These are phyloP conservation scores for Nannizziopsis arthrosporioides DNA, from an alignment of 2,329 filamentous ascomycete species.

Conservation along the genomic window DNA sequence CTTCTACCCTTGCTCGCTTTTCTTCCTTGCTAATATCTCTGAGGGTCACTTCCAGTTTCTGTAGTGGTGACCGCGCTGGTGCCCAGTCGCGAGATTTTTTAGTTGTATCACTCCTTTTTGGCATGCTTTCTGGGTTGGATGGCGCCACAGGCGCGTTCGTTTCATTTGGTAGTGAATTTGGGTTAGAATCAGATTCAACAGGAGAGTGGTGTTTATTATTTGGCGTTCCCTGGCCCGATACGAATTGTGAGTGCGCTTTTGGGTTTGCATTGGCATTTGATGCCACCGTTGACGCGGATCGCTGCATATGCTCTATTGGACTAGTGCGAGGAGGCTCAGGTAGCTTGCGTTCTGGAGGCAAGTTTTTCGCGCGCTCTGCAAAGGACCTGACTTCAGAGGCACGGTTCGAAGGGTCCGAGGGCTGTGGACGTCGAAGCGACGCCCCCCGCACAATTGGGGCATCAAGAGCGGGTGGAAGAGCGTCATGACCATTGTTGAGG, in stretches of 20 bases:
- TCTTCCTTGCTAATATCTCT: conserved; percentile 93
- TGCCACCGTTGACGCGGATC: neutral
- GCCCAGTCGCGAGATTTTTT: conserved; percentile 44
- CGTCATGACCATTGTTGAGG: conserved; percentile 2
- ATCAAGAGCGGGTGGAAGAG: conserved; percentile 47
- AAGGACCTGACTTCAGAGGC: conserved; percentile 19
- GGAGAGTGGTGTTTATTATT: conserved; percentile 5
- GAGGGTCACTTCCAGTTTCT: conserved; percentile 82
- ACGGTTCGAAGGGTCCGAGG: conserved; percentile 20
- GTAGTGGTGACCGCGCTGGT: conserved; percentile 75
- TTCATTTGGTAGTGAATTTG: conserved; percentile 5
- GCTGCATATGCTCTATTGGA: conserved; percentile 2
- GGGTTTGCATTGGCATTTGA: neutral
- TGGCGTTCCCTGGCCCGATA: neutral
- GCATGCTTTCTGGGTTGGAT: conserved; percentile 15
- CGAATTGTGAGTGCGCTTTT: conserved; percentile 4
- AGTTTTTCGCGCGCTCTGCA: conserved; percentile 16
- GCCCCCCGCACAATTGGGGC: conserved; percentile 48
- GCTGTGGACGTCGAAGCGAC: conserved; percentile 45
- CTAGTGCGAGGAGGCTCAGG: conserved; percentile 5
- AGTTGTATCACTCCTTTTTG: conserved; percentile 16
- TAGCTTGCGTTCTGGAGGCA: conserved; percentile 7
- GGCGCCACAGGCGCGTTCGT: conserved; percentile 3
- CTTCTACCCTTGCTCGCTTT: conserved; percentile 71
- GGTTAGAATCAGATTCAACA: conserved; percentile 1